Evolutionary conservation across 1,284 basidiomycete genomes (phyloP).

Genomic region (Cutaneotrichosporon mucoides): DNA sequence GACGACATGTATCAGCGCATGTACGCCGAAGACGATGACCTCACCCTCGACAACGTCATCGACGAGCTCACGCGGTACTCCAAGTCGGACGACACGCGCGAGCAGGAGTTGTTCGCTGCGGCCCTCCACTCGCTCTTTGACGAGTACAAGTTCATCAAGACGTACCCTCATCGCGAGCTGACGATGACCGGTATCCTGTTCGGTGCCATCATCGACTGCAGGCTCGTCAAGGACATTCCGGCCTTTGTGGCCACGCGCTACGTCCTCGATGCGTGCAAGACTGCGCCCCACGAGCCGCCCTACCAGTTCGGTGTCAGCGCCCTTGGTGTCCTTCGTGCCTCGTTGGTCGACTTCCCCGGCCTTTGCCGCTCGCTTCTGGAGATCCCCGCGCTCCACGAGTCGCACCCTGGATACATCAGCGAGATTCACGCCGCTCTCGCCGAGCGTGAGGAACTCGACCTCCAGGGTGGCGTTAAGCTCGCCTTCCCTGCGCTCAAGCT

Average conservation of each 20-base stretch:
- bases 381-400: conserved; percentile 81
- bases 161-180: conserved; percentile 89
- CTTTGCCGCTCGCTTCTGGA: conserved; percentile 83
- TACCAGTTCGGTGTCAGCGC: conserved; percentile 97
- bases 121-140: conserved; percentile 99
- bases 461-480: conserved; percentile 53
- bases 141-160: conserved; percentile 99
- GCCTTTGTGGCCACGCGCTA: conserved; percentile 97
- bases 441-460: conserved; percentile 47
- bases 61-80: conserved; percentile 79
- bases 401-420: conserved; percentile 77
- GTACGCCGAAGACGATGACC: conserved; percentile 79
- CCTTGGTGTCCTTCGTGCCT: conserved; percentile 77
- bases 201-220: conserved; percentile 90
- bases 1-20: conserved; percentile 96
- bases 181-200: conserved; percentile 96
- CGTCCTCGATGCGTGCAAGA: conserved; percentile 87
- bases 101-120: conserved; percentile 96
- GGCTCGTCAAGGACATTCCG: conserved; percentile 91
- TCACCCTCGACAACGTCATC: conserved; percentile 92
- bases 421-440: conserved; percentile 66
- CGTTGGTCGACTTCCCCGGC: conserved; percentile 89
- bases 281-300: conserved; percentile 75
- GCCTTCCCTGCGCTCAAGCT: conserved; percentile 50
- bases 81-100: conserved; percentile 72